Evolutionary conservation across 768 basidiomycete species (phyloP), one percentile per base, ranked within the genome.

Genomic region (Gloeopeniophorella convolvens): DNA sequence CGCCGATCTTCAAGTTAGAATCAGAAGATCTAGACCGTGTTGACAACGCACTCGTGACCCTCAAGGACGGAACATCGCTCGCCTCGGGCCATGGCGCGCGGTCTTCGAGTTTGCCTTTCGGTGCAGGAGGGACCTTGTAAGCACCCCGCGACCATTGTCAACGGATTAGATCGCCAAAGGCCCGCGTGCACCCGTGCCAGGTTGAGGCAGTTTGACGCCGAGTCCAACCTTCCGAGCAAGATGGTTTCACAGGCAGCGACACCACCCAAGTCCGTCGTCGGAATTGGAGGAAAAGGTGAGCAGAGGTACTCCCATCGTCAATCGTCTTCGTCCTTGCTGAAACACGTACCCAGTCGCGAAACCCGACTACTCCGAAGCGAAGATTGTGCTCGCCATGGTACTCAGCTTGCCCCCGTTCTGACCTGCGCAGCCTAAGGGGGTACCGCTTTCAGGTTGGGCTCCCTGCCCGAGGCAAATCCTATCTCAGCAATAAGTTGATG

Each of bases 311-410:
- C 30, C 21, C 33, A 36, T 44, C 21, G 20, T 28, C 12, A 32
- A 7, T 10, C 16, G 11, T 16, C 16, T 5, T 15, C 20, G 10
- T 16, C 39, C 57, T 51, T 5, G 28, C 33, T 53, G 32, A 47
- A 37, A 18, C 46, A 47, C 9, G 11, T 40, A 32, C 39, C 37
- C 57, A 93, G 90, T 95, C 40, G 86, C 89, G 46, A 97, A 95
- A 66, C 96, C 96, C 5, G 96, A 99, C 63, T 98, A 98, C 61
- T 96, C 93, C 3, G 94, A 97, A 63, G 90, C 91, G 31, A 99
- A 98, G 78, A 96, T 99, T 57, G 92, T 99, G 6, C 79, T 98
- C 10, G 95, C 95, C 3, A 97, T 97, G 90, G 95, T 92, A 45
- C 42, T 69, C 50, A 12, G 46, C n/a, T n/a, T n/a, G 54, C 39